A percentile compares a stretch with the other conserved stretches of the same genome.
Conservation (phyloP, 163 green algal genomes). For the Volvox carteri region DNA sequence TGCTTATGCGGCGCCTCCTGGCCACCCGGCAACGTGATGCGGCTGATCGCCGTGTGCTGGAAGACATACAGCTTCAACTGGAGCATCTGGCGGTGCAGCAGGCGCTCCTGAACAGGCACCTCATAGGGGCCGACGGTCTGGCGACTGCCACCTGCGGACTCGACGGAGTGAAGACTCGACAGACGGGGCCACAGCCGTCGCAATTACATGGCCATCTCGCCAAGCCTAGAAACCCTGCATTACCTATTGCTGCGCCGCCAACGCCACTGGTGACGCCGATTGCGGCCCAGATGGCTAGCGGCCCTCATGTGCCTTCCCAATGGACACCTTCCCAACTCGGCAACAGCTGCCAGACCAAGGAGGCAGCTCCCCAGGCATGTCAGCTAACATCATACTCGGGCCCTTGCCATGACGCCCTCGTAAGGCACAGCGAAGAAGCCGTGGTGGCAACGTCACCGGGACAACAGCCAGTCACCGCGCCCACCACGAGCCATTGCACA, state of each 20-base stretch:
- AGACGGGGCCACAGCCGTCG: too few species aligned
- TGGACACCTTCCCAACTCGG: not conserved
- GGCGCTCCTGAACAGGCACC: not conserved
- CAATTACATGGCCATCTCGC: too few species aligned
- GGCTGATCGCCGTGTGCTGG: not conserved
- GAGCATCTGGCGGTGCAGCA: slow-evolving; percentile 6
- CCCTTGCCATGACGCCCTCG: too few species aligned
- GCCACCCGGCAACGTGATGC: not conserved
- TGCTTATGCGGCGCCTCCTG: slow-evolving; percentile 10
- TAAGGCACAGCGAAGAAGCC: too few species aligned
- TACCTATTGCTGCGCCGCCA: too few species aligned
- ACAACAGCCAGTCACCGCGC: not conserved
- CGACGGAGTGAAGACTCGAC: too few species aligned
- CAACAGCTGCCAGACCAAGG: not conserved
- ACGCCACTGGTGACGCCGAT: too few species aligned
- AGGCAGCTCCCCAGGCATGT: not conserved
- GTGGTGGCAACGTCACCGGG: too few species aligned
- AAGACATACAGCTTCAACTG: not conserved
- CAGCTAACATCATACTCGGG: not conserved
- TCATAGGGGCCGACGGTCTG: not conserved
- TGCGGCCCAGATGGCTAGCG: not conserved
- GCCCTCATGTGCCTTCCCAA: not conserved
- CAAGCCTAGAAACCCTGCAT: too few species aligned
- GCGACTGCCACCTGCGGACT: not conserved
- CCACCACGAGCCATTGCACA: not conserved